Base-by-base conservation (phyloP, 768 basidiomycete genomes). In the Pulveroboletus frians region DNA sequence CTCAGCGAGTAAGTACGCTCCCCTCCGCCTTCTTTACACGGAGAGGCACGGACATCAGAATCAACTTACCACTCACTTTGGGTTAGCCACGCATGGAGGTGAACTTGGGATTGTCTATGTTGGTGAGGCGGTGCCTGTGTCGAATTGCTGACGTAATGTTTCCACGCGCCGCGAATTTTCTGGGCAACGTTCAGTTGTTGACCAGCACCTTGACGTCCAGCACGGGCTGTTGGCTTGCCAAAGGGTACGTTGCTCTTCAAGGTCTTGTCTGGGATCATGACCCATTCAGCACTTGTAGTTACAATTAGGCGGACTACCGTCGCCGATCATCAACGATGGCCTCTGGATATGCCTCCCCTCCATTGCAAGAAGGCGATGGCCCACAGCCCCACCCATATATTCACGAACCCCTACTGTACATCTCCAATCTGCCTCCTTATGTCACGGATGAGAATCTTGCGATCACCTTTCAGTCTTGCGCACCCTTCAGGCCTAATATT, bases 401-500 rank as follows among this genome's bases (percentile, higher is more conserved):
- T 56, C 85, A 86, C 63, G 88, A 92, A 62, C 87, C 90, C 17
- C 63, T 88, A 52, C 73, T 92, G 39, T 85, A 90, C 72, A 83
- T 92, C 68, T 80, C 90, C 20, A 84, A 82, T 66, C 69, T 92
- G 37, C 85, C 91, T 5, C 69, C 81, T 31, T 81, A 77, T 68
- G 77, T 90, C 44, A 72, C 81, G 46, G 90, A 92, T 67, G 83
- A 88, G 61, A 83, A 82, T 58, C 74, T 92, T 20, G 90, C 89
- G 2, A 58, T 77, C 53, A 81, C 86, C 3, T 83, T 92, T 58
- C 76, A 81, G 55, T 71, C 74, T 55, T 91, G 87, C 63, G 85
- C 84, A 20, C 90, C 88, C 6, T 88, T 90, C 73, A 79, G 89
- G 60, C 89, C 87, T 37, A 84, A 76, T 66, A 85, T 92, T 55